A percentile compares a stretch with the other conserved stretches of the same genome.
Conservation (phyloP, 148 eudicot species). For the Nepenthes gracilis region DNA sequence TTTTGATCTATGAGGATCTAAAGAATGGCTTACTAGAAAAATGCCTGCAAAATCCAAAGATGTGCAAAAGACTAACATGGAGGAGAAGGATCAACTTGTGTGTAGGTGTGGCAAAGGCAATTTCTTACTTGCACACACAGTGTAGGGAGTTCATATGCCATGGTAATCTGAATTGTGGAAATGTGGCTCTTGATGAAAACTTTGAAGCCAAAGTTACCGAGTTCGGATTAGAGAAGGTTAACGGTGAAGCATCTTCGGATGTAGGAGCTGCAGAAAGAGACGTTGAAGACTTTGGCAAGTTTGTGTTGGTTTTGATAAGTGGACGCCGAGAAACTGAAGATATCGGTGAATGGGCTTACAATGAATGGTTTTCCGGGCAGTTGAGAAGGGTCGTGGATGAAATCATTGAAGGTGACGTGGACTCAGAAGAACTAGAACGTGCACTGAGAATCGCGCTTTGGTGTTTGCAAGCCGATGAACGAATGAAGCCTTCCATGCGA, state of each 20-base stretch:
- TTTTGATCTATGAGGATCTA: slow-evolving; percentile 40
- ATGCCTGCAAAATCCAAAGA: slow-evolving; percentile 31
- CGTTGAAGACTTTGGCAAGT: slow-evolving; percentile 40
- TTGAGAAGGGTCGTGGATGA: slow-evolving; percentile 24
- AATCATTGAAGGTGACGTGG: slow-evolving; percentile 23
- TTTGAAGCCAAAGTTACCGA: slow-evolving; percentile 45
- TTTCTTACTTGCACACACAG: slow-evolving; percentile 47
- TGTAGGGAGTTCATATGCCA: slow-evolving; percentile 57
- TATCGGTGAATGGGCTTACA: slow-evolving; percentile 25
- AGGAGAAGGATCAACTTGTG: slow-evolving; percentile 36
- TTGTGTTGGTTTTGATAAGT: slow-evolving; percentile 29
- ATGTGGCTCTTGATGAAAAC: slow-evolving; percentile 37
- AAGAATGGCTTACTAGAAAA: slow-evolving; percentile 33
- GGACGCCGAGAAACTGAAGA: slow-evolving; percentile 25
- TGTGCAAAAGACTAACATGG: slow-evolving; percentile 41
- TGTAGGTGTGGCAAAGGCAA: slow-evolving; percentile 36
- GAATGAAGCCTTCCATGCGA: slow-evolving; percentile 62
- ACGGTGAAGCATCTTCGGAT: slow-evolving; percentile 5
- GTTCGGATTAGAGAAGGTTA: slow-evolving; percentile 22
- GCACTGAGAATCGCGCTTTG: slow-evolving; percentile 47
- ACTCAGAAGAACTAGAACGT: slow-evolving; percentile 40
- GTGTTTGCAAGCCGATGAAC: slow-evolving; percentile 46
- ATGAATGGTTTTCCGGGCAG: slow-evolving; percentile 30
- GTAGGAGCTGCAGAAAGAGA: slow-evolving; percentile 26
- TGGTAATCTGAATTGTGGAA: slow-evolving; percentile 39